Percentiles rank a stretch among this genome's conserved stretches.
phyloP scores from a whole-genome alignment of 352 stramenopile genomes.

The Phytopythium litorale region DNA sequence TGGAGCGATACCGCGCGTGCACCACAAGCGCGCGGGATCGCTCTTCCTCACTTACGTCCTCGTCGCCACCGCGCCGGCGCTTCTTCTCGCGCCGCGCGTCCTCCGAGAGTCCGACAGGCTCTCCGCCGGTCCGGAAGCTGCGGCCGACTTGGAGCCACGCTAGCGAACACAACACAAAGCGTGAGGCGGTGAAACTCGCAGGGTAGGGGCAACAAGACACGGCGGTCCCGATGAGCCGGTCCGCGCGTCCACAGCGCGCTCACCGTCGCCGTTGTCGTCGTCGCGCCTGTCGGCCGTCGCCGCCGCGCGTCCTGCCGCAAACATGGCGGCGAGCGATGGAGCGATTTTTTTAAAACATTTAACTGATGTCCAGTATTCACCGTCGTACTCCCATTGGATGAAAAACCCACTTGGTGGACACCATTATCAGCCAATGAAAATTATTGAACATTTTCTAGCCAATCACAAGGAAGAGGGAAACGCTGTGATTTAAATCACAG shows the following conservation, averaged over 20 bases:
- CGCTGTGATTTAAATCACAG: no score
- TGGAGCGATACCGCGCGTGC: conserved; percentile 20
- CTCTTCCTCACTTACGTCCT: background rate
- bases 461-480: no score
- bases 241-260: background rate
- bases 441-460: no score
- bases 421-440: no score
- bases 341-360: no score
- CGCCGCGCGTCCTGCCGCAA: conserved; percentile 19
- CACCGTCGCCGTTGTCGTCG: background rate
- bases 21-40: conserved; percentile 15
- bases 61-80: background rate
- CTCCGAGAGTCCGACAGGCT: background rate
- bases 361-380: no score
- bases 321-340: no score
- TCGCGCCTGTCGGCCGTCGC: background rate
- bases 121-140: conserved; percentile 16
- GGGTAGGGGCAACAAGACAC: background rate
- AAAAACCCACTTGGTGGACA: no score
- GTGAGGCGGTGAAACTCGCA: background rate
- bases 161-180: background rate
- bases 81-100: background rate
- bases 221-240: background rate
- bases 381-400: no score
- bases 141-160: conserved; percentile 14